These are phyloP conservation scores for Babesia ovata DNA, from an alignment of 169 alveolate genomes.

Conservation along the genomic window DNA sequence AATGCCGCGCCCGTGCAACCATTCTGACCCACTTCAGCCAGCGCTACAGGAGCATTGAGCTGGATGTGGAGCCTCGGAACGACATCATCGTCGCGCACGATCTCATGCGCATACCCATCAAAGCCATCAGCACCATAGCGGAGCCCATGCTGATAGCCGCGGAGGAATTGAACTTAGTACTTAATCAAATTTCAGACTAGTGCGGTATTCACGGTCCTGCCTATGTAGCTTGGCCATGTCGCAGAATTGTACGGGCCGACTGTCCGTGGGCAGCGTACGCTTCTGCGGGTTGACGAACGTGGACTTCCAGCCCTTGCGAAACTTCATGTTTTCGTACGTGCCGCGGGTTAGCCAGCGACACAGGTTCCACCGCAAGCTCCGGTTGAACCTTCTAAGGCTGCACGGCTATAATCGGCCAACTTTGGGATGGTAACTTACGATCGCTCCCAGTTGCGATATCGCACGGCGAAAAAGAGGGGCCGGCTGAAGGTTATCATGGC, in stretches of 20 bases:
- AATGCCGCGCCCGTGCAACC: conserved; percentile 70
- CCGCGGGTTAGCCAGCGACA: conserved; percentile 56
- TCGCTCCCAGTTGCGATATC: conserved; percentile 60
- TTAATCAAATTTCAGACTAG: neutral
- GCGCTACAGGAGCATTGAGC: conserved; percentile 79
- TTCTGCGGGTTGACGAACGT: conserved; percentile 50
- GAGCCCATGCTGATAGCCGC: neutral
- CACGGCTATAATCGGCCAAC: no score
- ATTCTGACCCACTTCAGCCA: conserved; percentile 91
- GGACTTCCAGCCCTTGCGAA: conserved; percentile 62
- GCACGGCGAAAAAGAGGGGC: conserved; percentile 12
- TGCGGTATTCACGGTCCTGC: conserved; percentile 51
- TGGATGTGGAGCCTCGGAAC: no score
- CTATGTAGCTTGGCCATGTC: conserved; percentile 61
- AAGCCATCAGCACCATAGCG: neutral
- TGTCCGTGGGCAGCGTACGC: conserved; percentile 5
- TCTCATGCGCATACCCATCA: conserved; percentile 41
- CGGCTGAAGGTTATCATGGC: conserved; percentile 17
- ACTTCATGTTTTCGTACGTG: conserved; percentile 65
- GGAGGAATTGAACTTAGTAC: neutral
- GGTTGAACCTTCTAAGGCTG: conserved; percentile 60
- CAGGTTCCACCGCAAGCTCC: conserved; percentile 59
- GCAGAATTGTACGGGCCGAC: conserved; percentile 33
- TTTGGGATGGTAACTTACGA: conserved; percentile 38
- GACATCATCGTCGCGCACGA: conserved; percentile 24